Base-by-base conservation (phyloP, 129 eudicot genomes). In the Helianthus tuberosus region DNA sequence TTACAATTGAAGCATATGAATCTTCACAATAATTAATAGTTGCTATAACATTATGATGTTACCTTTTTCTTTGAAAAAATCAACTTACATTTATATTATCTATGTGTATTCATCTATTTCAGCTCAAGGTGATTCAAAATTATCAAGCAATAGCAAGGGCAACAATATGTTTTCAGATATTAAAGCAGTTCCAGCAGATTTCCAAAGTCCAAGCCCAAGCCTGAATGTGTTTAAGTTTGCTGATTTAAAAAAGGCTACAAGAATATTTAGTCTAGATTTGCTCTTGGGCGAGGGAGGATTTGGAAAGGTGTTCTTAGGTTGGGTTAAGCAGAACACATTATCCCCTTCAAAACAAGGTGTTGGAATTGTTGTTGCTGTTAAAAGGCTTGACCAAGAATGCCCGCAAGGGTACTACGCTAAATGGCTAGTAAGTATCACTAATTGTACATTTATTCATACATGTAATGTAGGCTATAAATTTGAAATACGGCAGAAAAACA, bases 361-460 rank as follows among this genome's bases (percentile, higher is more conserved):
- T 46, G 84, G 84, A 76, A 65, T 75, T 55, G 68, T 43, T 23
- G 62, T 84, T 75, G 88, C 82, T 27, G 62, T 84, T 35, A 84
- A 84, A 68, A 79, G 57, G 53, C 39, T 49, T 3, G 17, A 50
- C 9, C 8, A n/a, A n/a, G n/a, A n/a, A n/a, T n/a, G 23, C n/a
- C n/a, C n/a, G n/a, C n/a, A n/a, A n/a, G n/a, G n/a, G n/a, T n/a
- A n/a, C n/a, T n/a, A n/a, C n/a, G n/a, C n/a, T n/a, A n/a, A 20
- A 20, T 35, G 77, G 79, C 72, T 64, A 81, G 87, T 83, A 75
- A 68, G 49, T 57, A 57, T 59, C 43, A 61, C 10, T 35, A 16
- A 66, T 0, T 57, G 15, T 43, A 16, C 9, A 0, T 27, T 2
- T 0, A 27, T 1, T 27, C 2, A 27, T 27, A 27, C 2, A 1